phyloP scores from a whole-genome alignment of 345 rosid genomes.

The Syzygium aqueum region DNA sequence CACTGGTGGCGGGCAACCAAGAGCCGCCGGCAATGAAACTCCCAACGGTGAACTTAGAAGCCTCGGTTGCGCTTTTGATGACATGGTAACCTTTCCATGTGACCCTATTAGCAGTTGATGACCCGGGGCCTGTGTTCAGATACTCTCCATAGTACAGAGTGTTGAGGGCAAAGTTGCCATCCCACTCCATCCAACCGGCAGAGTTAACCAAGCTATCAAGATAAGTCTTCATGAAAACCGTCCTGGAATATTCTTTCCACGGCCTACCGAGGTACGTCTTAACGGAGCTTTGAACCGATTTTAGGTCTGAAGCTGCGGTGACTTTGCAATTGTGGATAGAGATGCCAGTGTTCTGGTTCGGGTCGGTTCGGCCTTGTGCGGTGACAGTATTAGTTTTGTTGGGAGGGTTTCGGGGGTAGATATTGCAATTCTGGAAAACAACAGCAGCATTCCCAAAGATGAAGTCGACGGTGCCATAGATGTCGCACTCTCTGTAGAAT shows the following conservation, averaged over 20 bases:
- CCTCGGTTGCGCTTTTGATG: slow-evolving; percentile 30
- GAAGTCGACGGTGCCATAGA: slow-evolving; percentile 54
- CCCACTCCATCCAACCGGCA: slow-evolving; percentile 49
- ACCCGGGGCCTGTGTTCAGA: slow-evolving; percentile 30
- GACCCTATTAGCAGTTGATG: slow-evolving; percentile 33
- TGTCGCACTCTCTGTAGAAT: slow-evolving; percentile 50
- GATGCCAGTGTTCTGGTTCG: slow-evolving; percentile 55
- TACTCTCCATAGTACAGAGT: slow-evolving; percentile 54
- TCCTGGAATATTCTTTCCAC: slow-evolving; percentile 40
- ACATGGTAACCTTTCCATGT: slow-evolving; percentile 33
- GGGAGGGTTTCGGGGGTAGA: slow-evolving; percentile 31
- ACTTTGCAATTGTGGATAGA: slow-evolving; percentile 41
- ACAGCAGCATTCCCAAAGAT: slow-evolving; percentile 57
- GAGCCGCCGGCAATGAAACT: slow-evolving; percentile 35
- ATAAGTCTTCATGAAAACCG: slow-evolving; percentile 33
- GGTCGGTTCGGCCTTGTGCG: slow-evolving; percentile 45
- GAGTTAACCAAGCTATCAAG: slow-evolving; percentile 37
- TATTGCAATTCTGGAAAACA: slow-evolving; percentile 44
- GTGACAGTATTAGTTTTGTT: slow-evolving; percentile 31
- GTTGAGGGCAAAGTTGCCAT: slow-evolving; percentile 31
- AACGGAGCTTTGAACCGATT: slow-evolving; percentile 32
- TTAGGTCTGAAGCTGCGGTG: slow-evolving; percentile 32
- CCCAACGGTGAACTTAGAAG: slow-evolving; percentile 27
- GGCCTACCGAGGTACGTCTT: slow-evolving; percentile 43
- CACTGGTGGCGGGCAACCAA: slow-evolving; percentile 36